phyloP scores from a whole-genome alignment of 208 protist species.

The Plasmodiophora brassicae region DNA sequence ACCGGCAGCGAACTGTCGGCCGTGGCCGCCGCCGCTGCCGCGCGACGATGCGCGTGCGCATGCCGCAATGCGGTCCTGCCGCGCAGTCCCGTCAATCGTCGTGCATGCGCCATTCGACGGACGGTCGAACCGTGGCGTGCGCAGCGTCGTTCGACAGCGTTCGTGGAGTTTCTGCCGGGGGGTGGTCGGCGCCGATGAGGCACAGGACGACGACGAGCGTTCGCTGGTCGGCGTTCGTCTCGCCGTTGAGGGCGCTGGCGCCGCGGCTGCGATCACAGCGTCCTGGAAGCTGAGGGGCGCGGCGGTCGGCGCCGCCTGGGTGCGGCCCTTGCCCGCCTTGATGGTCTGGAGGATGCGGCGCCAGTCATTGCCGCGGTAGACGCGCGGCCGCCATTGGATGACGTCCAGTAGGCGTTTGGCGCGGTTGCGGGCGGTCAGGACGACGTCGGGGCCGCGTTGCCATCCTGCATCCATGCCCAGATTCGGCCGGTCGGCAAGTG shows the following conservation, averaged over 20 bases:
- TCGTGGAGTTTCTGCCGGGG: background rate
- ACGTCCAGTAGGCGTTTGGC: background rate
- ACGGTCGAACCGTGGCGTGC: background rate
- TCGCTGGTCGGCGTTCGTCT: background rate
- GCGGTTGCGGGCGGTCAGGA: background rate
- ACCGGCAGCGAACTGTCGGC: no score
- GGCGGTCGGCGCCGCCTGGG: no score
- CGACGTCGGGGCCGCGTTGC: background rate
- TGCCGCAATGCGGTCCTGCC: no score
- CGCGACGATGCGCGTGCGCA: no score
- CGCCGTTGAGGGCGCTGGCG: background rate
- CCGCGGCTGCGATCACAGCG: no score
- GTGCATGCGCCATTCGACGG: no score
- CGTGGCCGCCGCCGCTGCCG: no score
- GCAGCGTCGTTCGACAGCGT: background rate
- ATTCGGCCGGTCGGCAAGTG: no score
- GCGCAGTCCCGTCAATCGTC: no score
- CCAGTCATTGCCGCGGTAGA: slow-evolving; percentile 15
- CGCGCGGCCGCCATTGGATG: background rate
- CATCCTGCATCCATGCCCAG: no score
- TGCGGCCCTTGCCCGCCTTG: background rate
- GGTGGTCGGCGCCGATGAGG: background rate
- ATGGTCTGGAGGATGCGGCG: background rate
- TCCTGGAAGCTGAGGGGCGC: no score
- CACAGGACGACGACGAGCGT: background rate